These are phyloP conservation scores for Rosa rugosa DNA, from an alignment of 306 rosid genomes.

Conservation along the genomic window DNA sequence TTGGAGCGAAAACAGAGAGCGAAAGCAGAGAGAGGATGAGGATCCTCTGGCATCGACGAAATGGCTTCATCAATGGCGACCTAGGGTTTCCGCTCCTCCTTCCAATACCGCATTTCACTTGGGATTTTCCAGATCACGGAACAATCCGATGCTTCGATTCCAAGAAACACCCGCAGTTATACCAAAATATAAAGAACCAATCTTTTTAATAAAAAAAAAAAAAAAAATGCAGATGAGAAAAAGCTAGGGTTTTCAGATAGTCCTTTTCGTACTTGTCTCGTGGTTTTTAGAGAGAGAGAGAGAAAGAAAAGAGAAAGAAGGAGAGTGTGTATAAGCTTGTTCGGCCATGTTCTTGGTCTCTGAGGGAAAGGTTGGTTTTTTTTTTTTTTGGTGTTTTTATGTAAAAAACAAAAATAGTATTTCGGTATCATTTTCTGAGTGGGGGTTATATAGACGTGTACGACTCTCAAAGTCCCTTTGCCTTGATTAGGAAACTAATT, in stretches of 20 bases:
- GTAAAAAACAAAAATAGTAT: not conserved
- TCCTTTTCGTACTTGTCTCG: not conserved
- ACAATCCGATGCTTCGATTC: conserved; percentile 49
- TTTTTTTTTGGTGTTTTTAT: not conserved
- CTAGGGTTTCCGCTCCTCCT: conserved; percentile 22
- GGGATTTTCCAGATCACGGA: conserved; percentile 37
- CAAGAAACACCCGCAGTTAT: conserved; percentile 23
- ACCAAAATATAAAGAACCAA: not conserved
- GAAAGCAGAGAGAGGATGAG: conserved; percentile 81
- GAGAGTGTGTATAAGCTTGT: conserved; percentile 28
- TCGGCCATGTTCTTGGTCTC: conserved; percentile 59
- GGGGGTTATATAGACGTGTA: not conserved
- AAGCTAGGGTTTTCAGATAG: conserved; percentile 60
- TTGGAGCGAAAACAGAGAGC: conserved; percentile 80
- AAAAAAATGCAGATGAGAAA: not conserved
- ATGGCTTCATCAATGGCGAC: conserved; percentile 62
- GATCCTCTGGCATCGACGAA: conserved; percentile 81
- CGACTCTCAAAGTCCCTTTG: not conserved
- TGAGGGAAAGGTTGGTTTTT: conserved; percentile 12
- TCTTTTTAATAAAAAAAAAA: not conserved
- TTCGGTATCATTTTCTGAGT: not conserved
- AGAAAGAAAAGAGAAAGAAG: conserved; percentile 31
- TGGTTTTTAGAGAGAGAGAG: conserved; percentile 26
- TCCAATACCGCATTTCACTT: conserved; percentile 51
- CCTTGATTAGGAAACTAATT: not conserved